Evolutionary conservation across 768 basidiomycete genomes (phyloP).

Genomic region (Tylopilus subfusipes): DNA sequence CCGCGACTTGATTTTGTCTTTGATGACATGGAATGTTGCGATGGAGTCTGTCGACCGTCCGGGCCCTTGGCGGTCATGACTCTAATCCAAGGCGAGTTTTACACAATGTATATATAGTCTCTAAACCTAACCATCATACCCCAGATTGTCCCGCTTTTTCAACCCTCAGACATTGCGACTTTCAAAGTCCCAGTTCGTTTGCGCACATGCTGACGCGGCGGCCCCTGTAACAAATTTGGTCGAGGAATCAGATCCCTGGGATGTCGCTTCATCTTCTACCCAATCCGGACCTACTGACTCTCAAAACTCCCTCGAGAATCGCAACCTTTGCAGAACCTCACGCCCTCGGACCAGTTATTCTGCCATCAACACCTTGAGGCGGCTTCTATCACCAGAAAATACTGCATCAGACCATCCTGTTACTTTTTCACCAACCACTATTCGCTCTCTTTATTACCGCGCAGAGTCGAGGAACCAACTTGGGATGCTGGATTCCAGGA

Average conservation of each 20-base stretch:
- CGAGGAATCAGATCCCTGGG: neutral
- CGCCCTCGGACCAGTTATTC: neutral
- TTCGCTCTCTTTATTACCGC: constrained; percentile 40
- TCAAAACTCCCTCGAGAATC: neutral
- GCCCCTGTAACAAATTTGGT: neutral
- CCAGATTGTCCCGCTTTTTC: constrained; percentile 5
- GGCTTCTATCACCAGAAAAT: constrained; percentile 15
- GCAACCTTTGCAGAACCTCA: neutral
- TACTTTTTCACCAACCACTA: constrained; percentile 26
- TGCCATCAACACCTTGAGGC: constrained; percentile 14
- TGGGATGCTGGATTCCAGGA: constrained; percentile 31
- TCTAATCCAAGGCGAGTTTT: constrained; percentile 23
- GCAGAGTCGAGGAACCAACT: constrained; percentile 35
- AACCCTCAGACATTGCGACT: neutral
- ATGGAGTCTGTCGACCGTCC: constrained; percentile 59
- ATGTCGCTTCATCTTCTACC: neutral
- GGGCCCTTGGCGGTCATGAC: constrained; percentile 38
- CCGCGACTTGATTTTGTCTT: too few relatives aligned
- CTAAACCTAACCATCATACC: neutral
- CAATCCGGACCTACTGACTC: neutral
- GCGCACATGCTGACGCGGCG: neutral
- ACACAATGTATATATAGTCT: neutral
- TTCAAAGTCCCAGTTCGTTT: neutral
- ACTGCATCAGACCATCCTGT: constrained; percentile 7
- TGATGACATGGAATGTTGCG: constrained; percentile 79